phyloP scores from a whole-genome alignment of 2,329 filamentous ascomycete genomes.

The Sporothrix variecibatus region DNA sequence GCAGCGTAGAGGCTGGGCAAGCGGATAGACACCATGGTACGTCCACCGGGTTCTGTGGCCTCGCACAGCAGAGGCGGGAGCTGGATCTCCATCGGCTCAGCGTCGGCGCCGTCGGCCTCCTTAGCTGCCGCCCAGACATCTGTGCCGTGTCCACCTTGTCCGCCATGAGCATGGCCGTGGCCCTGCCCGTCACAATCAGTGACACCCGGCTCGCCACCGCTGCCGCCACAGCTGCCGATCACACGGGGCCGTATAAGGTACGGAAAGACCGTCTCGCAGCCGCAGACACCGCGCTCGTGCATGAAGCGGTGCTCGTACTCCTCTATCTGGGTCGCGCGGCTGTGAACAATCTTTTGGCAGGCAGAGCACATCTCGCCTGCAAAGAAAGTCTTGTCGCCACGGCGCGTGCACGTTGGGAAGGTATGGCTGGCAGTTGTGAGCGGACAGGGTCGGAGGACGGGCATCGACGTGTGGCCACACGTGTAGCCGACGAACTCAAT shows the following conservation, averaged over 20 bases:
- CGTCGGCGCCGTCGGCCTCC: too few species aligned
- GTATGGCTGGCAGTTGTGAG: slow-evolving; percentile 42
- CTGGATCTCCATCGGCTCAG: neutral
- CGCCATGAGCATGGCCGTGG: neutral
- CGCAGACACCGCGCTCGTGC: slow-evolving; percentile 48
- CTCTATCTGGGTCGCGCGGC: slow-evolving; percentile 43
- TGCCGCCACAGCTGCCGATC: slow-evolving; percentile 28
- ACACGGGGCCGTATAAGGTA: slow-evolving; percentile 40
- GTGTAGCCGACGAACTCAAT: slow-evolving; percentile 49
- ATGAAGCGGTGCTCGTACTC: slow-evolving; percentile 49
- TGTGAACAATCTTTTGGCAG: slow-evolving; percentile 45
- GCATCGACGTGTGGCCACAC: slow-evolving; percentile 50
- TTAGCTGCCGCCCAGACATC: neutral
- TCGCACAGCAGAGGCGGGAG: slow-evolving; percentile 23
- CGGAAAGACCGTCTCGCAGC: slow-evolving; percentile 44
- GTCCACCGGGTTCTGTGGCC: neutral
- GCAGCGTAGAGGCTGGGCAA: slow-evolving; percentile 43
- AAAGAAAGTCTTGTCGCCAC: slow-evolving; percentile 38
- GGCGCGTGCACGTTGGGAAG: slow-evolving; percentile 40
- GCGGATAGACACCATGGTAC: slow-evolving; percentile 34
- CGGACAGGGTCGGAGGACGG: slow-evolving; percentile 47
- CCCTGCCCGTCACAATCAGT: neutral
- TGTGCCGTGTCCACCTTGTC: neutral
- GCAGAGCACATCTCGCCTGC: slow-evolving; percentile 42
- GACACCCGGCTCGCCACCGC: neutral